Base-by-base conservation (phyloP, 768 basidiomycete genomes). In the Paxillus involutus region DNA sequence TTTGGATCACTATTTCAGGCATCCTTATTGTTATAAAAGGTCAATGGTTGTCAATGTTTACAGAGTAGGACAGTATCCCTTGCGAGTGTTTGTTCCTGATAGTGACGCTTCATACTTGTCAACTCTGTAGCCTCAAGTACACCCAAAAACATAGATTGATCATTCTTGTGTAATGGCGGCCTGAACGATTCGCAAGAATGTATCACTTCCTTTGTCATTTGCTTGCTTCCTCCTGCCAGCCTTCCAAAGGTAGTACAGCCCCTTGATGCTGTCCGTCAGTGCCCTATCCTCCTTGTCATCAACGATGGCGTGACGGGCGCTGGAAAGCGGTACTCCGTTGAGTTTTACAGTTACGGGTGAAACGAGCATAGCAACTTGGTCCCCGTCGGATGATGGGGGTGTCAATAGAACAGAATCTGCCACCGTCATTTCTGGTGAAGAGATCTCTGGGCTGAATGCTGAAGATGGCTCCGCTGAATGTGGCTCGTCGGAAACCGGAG, bases 171-270 rank as follows among this genome's bases (percentile, higher is more conserved):
- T 37, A 50, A 71, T 53, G 17, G 71, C 72, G 5, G 66, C 61
- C 52, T 55, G 69, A 43, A 76, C 75, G 46, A 71, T 64, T 47
- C 59, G 63, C 49, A 76, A 53, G 60, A 76, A 76, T 41, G 51
- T 42, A n/a, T 51, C 62, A 26, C 54, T 66, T 35, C 63, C 67
- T 19, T 62, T 63, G 24, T 59, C 64, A 9, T 56, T 61, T 0
- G 47, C 39, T 29, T 56, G 55, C 17, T 52, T 64, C 47, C 53
- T 59, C 45, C 67, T 71, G 29, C 75, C 70, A 10, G 75, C 61
- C 63, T 71, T 80, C 86, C 88, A 88, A 19, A 88, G 75, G 29
- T 66, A 72, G 65, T 81, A 87, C 39, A 89, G 64, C 2, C 82
- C 80, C 54, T 73, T 76, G 46, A 87, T 77, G 32, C 79, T 75